Base-by-base conservation (phyloP, 164 flowering plant genomes). In the grape (Vitis vinifera) region DNA sequence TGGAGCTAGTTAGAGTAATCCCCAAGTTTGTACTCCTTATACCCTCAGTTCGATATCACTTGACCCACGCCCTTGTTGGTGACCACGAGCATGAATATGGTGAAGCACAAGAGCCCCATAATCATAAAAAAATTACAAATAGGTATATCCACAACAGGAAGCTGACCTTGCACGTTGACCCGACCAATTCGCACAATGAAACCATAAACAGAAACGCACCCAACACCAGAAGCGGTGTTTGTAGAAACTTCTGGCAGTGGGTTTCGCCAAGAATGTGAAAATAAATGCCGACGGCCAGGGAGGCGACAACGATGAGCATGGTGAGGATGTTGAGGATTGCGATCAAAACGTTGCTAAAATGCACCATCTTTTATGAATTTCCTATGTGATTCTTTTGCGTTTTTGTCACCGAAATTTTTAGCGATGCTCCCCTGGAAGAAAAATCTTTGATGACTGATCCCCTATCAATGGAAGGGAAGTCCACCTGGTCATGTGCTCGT, bases 1-100 rank as follows among this genome's bases (percentile, higher is more conserved):
- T 81, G 83, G 76, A 91, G 59, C 90, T 90, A 91, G 55, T 86
- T 60, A 4, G 90, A 81, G 65, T 86, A 89, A 73, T 91, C 92
- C 3, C 83, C 88, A 8, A 86, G 75, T 63, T 73, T 70, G 50
- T 82, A 76, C 61, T 79, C 84, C 70, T 77, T 74, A 58, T 49
- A 77, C 3, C 86, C 91, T 60, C 27, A 56, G n/a, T 78, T 76
- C 0, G 86, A 79, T 0, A 87, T 52, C 4, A 57, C 77, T 16
- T 70, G 48, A 0, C 91, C 93, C 2, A 73, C 85, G 3, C 80
- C 78, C 16, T 71, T 78, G 63, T 91, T 89, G 1, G 94, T 91
- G 15, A 90, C 86, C 0, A 83, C 9, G 10, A 88, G 55, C 2
- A 77, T 70, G 60, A 88, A 85, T 0, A 81, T 59, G 1, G 91